These are phyloP conservation scores for Cladophialophora immunda DNA, from an alignment of 2,329 filamentous ascomycete species.

Conservation along the genomic window DNA sequence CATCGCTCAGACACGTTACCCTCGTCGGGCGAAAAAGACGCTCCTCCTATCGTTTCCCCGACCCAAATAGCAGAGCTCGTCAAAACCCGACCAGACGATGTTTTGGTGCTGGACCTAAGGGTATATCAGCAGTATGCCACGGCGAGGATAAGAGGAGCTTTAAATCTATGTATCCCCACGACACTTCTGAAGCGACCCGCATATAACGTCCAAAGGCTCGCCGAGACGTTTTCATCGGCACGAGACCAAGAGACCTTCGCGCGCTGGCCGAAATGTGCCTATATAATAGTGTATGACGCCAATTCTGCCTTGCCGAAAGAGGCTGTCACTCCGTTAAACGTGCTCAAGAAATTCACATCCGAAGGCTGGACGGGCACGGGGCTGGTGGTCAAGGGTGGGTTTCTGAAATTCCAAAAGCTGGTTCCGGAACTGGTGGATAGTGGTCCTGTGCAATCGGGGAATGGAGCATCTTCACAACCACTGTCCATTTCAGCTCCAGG, in stretches of 20 bases:
- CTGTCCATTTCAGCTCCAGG: constrained; percentile 61
- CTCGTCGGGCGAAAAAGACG: constrained; percentile 53
- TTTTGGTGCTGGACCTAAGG: constrained; percentile 83
- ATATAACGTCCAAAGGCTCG: constrained; percentile 86
- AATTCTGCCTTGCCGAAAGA: constrained; percentile 81
- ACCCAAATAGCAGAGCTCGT: constrained; percentile 67
- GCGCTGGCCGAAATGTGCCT: constrained; percentile 75
- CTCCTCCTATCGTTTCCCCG: constrained; percentile 63
- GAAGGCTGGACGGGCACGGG: constrained; percentile 81
- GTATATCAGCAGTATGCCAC: constrained; percentile 83
- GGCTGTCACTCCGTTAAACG: constrained; percentile 80
- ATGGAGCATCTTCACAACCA: constrained; percentile 53
- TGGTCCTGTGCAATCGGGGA: constrained; percentile 48
- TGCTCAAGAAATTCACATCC: constrained; percentile 88
- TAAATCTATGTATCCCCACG: constrained; percentile 95
- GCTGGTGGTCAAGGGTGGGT: constrained; percentile 83
- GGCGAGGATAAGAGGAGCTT: constrained; percentile 77
- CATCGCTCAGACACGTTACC: constrained; percentile 64
- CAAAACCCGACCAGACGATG: constrained; percentile 57
- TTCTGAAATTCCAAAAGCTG: constrained; percentile 73
- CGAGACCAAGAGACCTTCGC: constrained; percentile 76
- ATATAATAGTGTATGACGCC: constrained; percentile 88
- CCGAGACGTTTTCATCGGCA: constrained; percentile 82
- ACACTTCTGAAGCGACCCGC: constrained; percentile 90
- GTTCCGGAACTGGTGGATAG: constrained; percentile 72